Evolutionary conservation across 345 rosid species (phyloP), one percentile per base, ranked within the genome.

Genomic region (Corymbia maculata): DNA sequence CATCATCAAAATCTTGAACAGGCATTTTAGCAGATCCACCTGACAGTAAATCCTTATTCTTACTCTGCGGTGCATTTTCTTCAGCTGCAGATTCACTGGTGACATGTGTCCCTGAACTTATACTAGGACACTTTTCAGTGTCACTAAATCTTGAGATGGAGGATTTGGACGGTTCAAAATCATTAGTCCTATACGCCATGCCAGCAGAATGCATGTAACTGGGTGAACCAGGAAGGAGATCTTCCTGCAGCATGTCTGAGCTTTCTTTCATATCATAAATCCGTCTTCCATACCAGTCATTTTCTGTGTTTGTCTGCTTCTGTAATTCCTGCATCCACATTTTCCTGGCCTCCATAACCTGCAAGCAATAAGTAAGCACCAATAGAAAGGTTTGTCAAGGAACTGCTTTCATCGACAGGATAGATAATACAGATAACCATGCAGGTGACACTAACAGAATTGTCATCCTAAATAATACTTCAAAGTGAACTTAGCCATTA

Each of bases 261-360:
- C 50, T 42, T 26, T 91, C 91, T 86, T 87, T 91, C 12, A 16
- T 45, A 79, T 86, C 85, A 84, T 91, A 94, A 87, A 87, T 87
- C 88, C 88, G 91, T 88, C 91, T 93, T 89, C 92, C 96, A 59
- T 87, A 90, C 93, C 94, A 93, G 85, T 90, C 92, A 30, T 30
- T 88, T 79, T 92, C 94, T 51, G 91, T 88, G 91, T 90, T 91
- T 89, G 90, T 91, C 90, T 93, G 92, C 91, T 96, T 95, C 86
- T 95, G 96, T 61, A 95, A 92, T 90, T 96, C 97, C n/a, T 93
- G 93, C 85, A 96, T 96, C 94, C 97, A 92, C 90, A 93, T 87
- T 70, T 95, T 94, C 91, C 99, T 95, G 42, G 98, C 95, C 91
- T 96, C 98, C 91, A 94, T 89, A 85, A 98, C 94, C 99, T 98